Conservation (phyloP, 2,329 filamentous ascomycete genomes). For the Aspergillus proliferans region DNA sequence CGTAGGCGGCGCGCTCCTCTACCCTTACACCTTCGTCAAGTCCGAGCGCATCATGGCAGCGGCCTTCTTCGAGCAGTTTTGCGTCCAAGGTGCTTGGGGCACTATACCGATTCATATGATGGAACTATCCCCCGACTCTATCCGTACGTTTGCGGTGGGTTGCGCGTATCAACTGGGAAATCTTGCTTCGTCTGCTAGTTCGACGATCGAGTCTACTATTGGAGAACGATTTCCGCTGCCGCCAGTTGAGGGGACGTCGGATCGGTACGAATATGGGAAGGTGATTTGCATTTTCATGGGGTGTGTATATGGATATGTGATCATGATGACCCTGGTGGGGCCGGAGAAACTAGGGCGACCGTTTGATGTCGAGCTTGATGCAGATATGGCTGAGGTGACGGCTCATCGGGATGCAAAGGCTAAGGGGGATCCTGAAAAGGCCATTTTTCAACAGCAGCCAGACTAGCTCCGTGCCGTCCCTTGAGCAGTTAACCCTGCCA, state of each 20-base stretch:
- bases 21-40: conserved; percentile 70
- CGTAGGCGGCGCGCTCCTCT: conserved; percentile 68
- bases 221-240: conserved; percentile 69
- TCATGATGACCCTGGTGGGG: conserved; percentile 44
- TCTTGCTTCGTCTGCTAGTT: conserved; percentile 55
- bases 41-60: conserved; percentile 63
- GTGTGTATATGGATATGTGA: conserved; percentile 63
- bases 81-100: conserved; percentile 70
- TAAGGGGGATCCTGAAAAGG: conserved; percentile 27
- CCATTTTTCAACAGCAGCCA: background rate
- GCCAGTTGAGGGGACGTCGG: conserved; percentile 42
- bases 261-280: conserved; percentile 67
- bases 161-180: conserved; percentile 61
- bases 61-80: conserved; percentile 79
- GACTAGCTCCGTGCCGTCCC: background rate
- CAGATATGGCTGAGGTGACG: conserved; percentile 40
- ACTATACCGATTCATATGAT: conserved; percentile 66
- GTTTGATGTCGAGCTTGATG: conserved; percentile 44
- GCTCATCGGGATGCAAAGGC: conserved; percentile 24
- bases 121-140: conserved; percentile 55
- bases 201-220: conserved; percentile 69
- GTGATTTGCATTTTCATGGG: conserved; percentile 91
- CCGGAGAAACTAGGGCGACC: conserved; percentile 44
- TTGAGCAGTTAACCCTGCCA: background rate
- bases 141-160: conserved; percentile 59